These are phyloP conservation scores for Macrotyloma uniflorum DNA, from an alignment of 306 rosid genomes.

Conservation along the genomic window DNA sequence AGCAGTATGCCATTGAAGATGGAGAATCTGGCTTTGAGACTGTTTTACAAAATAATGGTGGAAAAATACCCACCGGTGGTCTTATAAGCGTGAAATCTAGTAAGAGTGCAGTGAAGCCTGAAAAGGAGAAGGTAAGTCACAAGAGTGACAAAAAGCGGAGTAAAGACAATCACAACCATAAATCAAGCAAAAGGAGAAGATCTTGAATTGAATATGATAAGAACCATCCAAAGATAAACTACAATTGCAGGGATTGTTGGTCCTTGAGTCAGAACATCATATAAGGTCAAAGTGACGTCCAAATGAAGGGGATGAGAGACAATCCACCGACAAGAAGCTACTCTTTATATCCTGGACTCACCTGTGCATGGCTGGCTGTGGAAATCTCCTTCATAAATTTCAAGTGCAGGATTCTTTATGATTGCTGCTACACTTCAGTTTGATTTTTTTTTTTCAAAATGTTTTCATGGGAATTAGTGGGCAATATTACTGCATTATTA, in stretches of 20 bases:
- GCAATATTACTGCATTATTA: neutral
- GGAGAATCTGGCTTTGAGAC: constrained; percentile 55
- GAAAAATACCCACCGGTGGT: constrained; percentile 62
- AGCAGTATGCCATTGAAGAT: constrained; percentile 62
- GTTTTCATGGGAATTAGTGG: neutral
- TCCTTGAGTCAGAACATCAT: constrained; percentile 7
- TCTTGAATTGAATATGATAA: constrained; percentile 20
- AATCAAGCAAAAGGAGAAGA: constrained; percentile 60
- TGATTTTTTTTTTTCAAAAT: neutral
- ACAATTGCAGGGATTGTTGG: neutral
- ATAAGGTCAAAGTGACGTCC: neutral
- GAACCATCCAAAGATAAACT: neutral
- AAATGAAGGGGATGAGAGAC: neutral
- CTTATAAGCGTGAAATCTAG: constrained; percentile 66
- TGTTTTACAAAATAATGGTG: constrained; percentile 54
- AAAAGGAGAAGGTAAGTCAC: constrained; percentile 47
- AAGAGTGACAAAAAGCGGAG: constrained; percentile 57
- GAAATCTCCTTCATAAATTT: neutral
- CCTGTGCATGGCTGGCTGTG: neutral
- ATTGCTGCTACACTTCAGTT: neutral
- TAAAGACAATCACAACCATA: constrained; percentile 45
- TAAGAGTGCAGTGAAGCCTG: constrained; percentile 40
- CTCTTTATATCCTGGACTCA: neutral
- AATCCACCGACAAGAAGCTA: neutral
- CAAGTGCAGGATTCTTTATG: constrained; percentile 3